phyloP scores from a whole-genome alignment of 192 early-diverging fungal genomes.

The Entrophospora sp. region DNA sequence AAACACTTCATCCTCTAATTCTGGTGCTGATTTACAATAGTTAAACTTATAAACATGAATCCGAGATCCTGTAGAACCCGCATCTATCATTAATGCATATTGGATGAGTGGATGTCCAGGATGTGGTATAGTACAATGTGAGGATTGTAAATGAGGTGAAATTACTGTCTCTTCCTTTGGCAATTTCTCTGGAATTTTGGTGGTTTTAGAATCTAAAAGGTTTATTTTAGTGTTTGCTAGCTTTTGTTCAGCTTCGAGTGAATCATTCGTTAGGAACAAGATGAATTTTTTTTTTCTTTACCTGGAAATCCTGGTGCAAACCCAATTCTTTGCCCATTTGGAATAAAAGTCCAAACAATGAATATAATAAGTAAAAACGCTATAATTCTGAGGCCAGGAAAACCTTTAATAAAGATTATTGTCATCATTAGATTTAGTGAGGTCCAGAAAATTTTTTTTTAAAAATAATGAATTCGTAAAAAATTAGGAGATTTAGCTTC shows the following conservation, averaged over 20 bases:
- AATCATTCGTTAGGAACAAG: background rate
- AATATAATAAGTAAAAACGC: too few species aligned
- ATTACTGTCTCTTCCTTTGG: background rate
- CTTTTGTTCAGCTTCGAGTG: background rate
- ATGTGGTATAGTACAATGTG: slow-evolving; percentile 51
- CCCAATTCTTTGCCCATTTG: too few species aligned
- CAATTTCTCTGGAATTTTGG: background rate
- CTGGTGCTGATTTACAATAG: slow-evolving; percentile 74
- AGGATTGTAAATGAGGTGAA: slow-evolving; percentile 31
- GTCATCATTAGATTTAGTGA: too few species aligned
- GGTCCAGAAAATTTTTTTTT: too few species aligned
- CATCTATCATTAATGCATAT: slow-evolving; percentile 92
- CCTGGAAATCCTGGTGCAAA: too few species aligned
- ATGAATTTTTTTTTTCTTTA: too few species aligned
- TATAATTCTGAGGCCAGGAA: too few species aligned
- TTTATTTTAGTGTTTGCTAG: background rate
- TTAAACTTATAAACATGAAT: slow-evolving; percentile 97
- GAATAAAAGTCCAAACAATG: too few species aligned
- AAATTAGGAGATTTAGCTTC: too few species aligned
- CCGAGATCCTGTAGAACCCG: slow-evolving; percentile 93
- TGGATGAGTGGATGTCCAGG: slow-evolving; percentile 70
- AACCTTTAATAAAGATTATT: too few species aligned
- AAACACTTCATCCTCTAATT: slow-evolving; percentile 88
- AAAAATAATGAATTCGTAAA: too few species aligned
- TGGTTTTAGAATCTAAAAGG: background rate